A percentile compares a stretch with the other conserved stretches of the same genome.
These are phyloP conservation scores for Pilaira anomala DNA, from an alignment of 192 early-diverging fungal genomes.

Conservation along the genomic window DNA sequence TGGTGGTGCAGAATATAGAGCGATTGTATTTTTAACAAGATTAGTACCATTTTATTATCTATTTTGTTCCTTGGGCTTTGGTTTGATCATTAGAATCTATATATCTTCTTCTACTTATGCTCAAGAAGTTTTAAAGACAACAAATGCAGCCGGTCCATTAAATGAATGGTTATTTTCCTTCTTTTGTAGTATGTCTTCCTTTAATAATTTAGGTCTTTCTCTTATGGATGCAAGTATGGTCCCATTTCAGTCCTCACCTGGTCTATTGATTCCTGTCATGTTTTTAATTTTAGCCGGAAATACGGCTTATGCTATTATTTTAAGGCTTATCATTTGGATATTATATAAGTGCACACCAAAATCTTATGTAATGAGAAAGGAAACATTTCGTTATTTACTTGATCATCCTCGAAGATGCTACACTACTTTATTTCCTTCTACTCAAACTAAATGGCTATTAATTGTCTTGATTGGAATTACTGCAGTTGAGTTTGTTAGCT, in stretches of 20 bases:
- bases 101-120: conserved; percentile 25
- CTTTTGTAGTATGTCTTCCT: conserved; percentile 25
- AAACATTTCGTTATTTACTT: conserved; percentile 29
- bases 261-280: conserved; percentile 16
- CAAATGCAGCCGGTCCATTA: conserved; percentile 16
- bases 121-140: conserved; percentile 18
- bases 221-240: conserved; percentile 27
- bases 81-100: conserved; percentile 22
- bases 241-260: conserved; percentile 29
- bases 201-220: conserved; percentile 33
- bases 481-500: conserved; percentile 26
- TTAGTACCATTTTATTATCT: conserved; percentile 34
- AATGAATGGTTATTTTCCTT: conserved; percentile 35
- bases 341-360: conserved; percentile 25
- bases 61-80: conserved; percentile 19
- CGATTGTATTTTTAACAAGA: conserved; percentile 21
- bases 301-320: conserved; percentile 33
- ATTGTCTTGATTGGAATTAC: conserved; percentile 28
- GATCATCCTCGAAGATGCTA: conserved; percentile 38
- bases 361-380: conserved; percentile 18
- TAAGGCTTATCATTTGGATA: conserved; percentile 31
- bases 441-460: conserved; percentile 35
- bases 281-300: conserved; percentile 34
- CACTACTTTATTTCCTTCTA: conserved; percentile 33
- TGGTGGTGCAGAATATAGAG: conserved; percentile 36